phyloP scores from a whole-genome alignment of 345 rosid species.

The Sisymbrium altissimum region DNA sequence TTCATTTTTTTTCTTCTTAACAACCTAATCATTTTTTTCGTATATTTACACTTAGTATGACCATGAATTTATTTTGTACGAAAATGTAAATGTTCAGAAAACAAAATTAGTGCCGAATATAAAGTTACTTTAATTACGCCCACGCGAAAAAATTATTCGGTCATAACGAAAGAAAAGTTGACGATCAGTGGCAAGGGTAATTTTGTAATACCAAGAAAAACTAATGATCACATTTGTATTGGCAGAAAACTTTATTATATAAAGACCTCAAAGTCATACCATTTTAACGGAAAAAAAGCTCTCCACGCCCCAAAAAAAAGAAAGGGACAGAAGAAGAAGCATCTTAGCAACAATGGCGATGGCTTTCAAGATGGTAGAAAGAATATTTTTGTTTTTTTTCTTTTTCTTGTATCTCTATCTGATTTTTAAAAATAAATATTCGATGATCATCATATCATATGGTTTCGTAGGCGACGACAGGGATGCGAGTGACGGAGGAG shows the following conservation, averaged over 20 bases:
- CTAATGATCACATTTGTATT: constrained; percentile 34
- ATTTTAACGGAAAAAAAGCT: background rate
- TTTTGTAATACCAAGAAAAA: constrained; percentile 35
- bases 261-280: constrained; percentile 28
- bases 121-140: background rate
- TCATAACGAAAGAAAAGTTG: background rate
- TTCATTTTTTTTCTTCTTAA: too few species aligned
- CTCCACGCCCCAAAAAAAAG: background rate
- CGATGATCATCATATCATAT: background rate
- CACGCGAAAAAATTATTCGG: background rate
- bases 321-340: background rate
- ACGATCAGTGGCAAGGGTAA: background rate
- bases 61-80: background rate
- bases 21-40: background rate
- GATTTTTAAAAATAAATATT: background rate
- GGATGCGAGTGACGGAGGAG: constrained; percentile 89
- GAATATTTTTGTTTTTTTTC: background rate
- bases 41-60: background rate
- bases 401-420: background rate
- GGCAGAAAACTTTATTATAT: constrained; percentile 36
- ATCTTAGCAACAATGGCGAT: constrained; percentile 67
- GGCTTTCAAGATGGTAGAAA: constrained; percentile 94
- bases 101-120: background rate
- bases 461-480: constrained; percentile 69
- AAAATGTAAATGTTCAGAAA: background rate